Conservation (phyloP, 2,329 filamentous ascomycete species). For the Ophiostoma himal-ulmi region DNA sequence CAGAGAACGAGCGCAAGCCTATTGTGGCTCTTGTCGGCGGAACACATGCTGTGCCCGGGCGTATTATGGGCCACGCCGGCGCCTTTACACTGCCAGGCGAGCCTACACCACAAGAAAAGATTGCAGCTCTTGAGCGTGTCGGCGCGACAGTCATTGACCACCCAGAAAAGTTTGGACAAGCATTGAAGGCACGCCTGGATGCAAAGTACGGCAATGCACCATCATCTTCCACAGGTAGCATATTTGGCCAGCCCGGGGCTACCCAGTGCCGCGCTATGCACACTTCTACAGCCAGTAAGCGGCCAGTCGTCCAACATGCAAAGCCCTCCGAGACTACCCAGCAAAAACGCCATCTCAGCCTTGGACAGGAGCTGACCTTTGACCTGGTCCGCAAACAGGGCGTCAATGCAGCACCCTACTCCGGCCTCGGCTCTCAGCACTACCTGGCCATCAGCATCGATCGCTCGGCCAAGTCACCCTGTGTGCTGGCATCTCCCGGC, state of each 20-base stretch:
- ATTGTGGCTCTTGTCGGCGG: slow-evolving; percentile 69
- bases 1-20: slow-evolving; percentile 63
- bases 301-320: slow-evolving; percentile 20
- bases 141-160: slow-evolving; percentile 68
- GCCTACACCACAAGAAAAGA: slow-evolving; percentile 58
- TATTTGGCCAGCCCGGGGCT: slow-evolving; percentile 25
- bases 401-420: slow-evolving; percentile 39
- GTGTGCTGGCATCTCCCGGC: slow-evolving; percentile 53
- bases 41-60: slow-evolving; percentile 54
- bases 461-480: slow-evolving; percentile 55
- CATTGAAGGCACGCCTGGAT: slow-evolving; percentile 57
- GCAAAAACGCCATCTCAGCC: slow-evolving; percentile 50
- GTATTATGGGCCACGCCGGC: slow-evolving; percentile 74
- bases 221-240: slow-evolving; percentile 18
- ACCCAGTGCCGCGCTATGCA: slow-evolving; percentile 47
- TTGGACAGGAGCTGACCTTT: slow-evolving; percentile 49
- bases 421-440: slow-evolving; percentile 35
- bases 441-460: slow-evolving; percentile 61
- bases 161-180: slow-evolving; percentile 66
- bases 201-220: neutral
- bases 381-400: slow-evolving; percentile 49
- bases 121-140: slow-evolving; percentile 57
- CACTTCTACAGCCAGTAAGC: slow-evolving; percentile 33
- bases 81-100: slow-evolving; percentile 65
- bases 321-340: neutral